Conservation (phyloP, 2,329 filamentous ascomycete genomes). For the Penicillium corylophilum region DNA sequence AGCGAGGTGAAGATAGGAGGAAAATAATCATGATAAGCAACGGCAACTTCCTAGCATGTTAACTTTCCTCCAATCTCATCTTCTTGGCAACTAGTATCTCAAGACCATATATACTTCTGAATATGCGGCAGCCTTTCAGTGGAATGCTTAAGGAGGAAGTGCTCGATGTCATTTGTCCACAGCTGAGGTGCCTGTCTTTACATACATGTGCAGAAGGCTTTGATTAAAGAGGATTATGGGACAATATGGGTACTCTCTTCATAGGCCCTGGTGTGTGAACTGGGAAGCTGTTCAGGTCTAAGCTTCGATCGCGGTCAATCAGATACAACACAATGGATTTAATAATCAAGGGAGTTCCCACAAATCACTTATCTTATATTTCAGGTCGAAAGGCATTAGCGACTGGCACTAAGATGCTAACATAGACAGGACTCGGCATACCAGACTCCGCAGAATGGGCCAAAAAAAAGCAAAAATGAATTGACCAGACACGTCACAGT, state of each 20-base stretch:
- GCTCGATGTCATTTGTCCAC: no score
- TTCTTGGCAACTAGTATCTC: no score
- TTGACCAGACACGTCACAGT: conserved; percentile 9
- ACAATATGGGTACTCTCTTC: no score
- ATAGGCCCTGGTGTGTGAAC: no score
- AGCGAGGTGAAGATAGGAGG: neutral
- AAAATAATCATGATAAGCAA: neutral
- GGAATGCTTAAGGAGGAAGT: no score
- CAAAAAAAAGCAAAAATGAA: neutral
- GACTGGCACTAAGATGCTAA: neutral
- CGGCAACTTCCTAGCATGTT: neutral
- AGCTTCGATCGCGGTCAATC: neutral
- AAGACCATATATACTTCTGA: no score
- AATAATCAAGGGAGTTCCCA: neutral
- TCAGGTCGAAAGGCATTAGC: neutral
- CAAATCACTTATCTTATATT: conserved; percentile 1
- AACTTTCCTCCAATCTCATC: no score
- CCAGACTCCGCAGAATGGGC: neutral
- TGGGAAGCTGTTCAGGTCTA: neutral
- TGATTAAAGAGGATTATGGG: no score
- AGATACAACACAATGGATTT: neutral
- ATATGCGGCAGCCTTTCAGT: no score
- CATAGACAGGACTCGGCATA: neutral
- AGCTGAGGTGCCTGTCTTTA: no score
- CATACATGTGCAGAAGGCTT: no score